A percentile compares a stretch with the other conserved stretches of the same genome.
Evolutionary conservation across 2,329 filamentous ascomycete genomes (phyloP).

Genomic region (Aspergillus jensenii): DNA sequence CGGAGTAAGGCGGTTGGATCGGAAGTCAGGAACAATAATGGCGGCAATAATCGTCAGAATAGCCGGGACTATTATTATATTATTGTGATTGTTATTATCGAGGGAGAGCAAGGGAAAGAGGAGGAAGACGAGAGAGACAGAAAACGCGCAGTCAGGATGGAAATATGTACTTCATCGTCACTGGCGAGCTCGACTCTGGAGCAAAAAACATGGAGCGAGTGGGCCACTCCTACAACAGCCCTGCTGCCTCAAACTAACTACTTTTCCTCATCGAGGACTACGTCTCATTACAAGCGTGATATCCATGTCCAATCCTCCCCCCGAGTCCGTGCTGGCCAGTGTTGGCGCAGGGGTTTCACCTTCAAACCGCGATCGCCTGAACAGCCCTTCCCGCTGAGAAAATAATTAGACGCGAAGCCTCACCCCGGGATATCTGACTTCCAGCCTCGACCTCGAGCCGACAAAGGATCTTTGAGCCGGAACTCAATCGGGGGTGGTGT

Average conservation of each 20-base stretch:
- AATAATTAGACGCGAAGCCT: not conserved
- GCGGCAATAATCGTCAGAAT: constrained; percentile 2
- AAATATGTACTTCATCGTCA: constrained; percentile 3
- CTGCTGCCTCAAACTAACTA: not conserved
- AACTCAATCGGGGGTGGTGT: not conserved
- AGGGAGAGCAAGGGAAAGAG: constrained; percentile 1
- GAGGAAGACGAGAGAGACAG: not conserved
- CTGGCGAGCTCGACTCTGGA: constrained; percentile 7
- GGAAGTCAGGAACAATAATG: constrained; percentile 12
- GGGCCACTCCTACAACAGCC: not conserved
- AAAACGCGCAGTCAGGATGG: constrained; percentile 3
- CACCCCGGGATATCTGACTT: not conserved
- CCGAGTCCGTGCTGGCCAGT: not conserved
- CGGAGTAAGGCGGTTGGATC: constrained; percentile 9
- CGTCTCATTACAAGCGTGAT: not conserved
- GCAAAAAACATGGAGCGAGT: not conserved
- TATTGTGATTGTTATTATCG: not conserved
- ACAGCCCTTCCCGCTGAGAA: not conserved
- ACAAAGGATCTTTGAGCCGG: not conserved
- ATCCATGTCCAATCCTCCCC: not conserved
- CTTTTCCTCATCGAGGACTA: not conserved
- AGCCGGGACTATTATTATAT: not conserved
- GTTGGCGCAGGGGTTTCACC: constrained; percentile 5
- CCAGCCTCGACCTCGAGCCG: not conserved
- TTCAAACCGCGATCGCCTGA: constrained; percentile 1